Base-by-base conservation (phyloP, 306 rosid genomes). In the Vicia faba region DNA sequence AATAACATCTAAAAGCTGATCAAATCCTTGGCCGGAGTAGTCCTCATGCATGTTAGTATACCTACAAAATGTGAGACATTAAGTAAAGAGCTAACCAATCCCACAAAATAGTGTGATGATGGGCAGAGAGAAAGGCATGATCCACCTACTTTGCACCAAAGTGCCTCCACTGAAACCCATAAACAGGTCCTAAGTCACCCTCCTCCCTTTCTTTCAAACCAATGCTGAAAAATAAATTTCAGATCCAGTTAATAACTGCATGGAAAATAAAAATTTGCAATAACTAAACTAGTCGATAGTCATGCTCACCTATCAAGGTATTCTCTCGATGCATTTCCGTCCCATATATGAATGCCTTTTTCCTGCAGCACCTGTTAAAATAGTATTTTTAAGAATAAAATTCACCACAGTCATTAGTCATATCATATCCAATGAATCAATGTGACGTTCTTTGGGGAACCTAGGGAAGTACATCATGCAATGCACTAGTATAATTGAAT, bases 91-190 rank as follows among this genome's bases (percentile, higher is more conserved):
- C 29, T 48, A 44, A 29, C 46, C 2, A 39, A 65, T 40, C 64
- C 53, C 16, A 75, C 28, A 33, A 50, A 69, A 29, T 16, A 56
- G 44, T 54, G 40, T n/a, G 43, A 45, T 39, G 64, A 53, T 36
- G 5, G 26, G 57, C 36, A 49, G 41, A 16, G 46, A 41, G 19
- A 63, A 69, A 44, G 67, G n/a, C 11, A 40, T 58, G 70, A 66
- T 65, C 57, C 76, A 81, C 93, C 62, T 76, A 93, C 99, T 86
- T 88, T 26, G 97, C 97, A 66, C 99, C 99, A 65, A 90, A 93
- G 77, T 93, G 96, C 67, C 99, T 89, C 99, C 99, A 90, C 75
- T 93, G 97, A 67, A 93, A 93, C 48, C 99, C 99, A 76, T 93
- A 93, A 41, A 93, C 88, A 29, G 99, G 97, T 68, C 99, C 99